Conservation (phyloP, 805 yeast species). For the Pichia pseudocactophila region DNA sequence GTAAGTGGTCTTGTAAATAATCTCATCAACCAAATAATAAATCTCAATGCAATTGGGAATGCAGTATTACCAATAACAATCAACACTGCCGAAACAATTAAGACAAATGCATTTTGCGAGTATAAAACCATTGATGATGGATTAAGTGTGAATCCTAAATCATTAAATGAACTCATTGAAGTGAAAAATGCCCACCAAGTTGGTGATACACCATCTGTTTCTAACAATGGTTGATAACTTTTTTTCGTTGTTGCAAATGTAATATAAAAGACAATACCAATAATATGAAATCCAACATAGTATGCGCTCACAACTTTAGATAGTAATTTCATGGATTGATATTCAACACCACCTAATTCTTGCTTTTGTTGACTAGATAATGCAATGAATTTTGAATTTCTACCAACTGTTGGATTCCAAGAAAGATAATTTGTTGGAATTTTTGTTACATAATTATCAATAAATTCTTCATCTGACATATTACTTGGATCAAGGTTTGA, state of each 20-base stretch:
- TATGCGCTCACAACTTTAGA: conserved; percentile 56
- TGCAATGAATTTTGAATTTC: conserved; percentile 86
- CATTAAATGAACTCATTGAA: conserved; percentile 70
- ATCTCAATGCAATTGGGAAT: conserved; percentile 76
- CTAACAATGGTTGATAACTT: conserved; percentile 36
- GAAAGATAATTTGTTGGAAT: conserved; percentile 59
- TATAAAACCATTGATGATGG: conserved; percentile 74
- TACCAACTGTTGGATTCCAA: conserved; percentile 84
- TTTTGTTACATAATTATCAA: conserved; percentile 18
- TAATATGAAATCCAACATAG: conserved; percentile 67
- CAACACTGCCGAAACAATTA: conserved; percentile 57
- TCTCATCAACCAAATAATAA: conserved; percentile 72
- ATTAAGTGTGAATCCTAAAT: conserved; percentile 75
- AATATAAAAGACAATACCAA: conserved; percentile 43
- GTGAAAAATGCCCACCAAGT: conserved; percentile 94
- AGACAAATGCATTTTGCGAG: conserved; percentile 51
- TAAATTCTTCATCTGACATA: conserved; percentile 25
- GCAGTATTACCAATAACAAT: conserved; percentile 93
- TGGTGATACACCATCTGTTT: conserved; percentile 55
- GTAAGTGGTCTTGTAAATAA: conserved; percentile 61
- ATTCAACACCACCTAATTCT: conserved; percentile 96
- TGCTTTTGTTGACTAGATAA: conserved; percentile 78
- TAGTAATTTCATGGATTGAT: conserved; percentile 75
- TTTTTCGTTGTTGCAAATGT: conserved; percentile 49
- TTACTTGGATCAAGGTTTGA: conserved; percentile 5